phyloP scores from a whole-genome alignment of 495 filamentous ascomycete species.

The Saxophila tyrrhenica region DNA sequence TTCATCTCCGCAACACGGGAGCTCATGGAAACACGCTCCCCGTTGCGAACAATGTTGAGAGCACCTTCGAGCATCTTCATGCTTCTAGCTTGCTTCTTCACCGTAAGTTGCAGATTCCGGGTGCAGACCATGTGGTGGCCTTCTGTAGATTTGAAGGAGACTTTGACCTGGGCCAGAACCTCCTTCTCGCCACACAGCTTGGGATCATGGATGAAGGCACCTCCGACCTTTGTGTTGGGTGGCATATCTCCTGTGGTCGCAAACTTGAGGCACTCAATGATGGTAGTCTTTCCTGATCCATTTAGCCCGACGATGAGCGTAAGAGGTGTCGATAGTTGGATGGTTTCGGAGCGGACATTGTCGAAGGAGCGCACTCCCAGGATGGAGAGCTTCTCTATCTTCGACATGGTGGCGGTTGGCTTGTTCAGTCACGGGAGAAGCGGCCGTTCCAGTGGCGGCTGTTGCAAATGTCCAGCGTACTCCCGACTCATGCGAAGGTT shows the following conservation, averaged over 20 bases:
- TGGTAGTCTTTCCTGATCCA: slow-evolving; percentile 96
- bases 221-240: slow-evolving; percentile 76
- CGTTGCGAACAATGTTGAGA: slow-evolving; percentile 61
- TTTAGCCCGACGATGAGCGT: slow-evolving; percentile 96
- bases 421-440: not conserved
- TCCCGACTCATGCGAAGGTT: too few relatives aligned
- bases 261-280: slow-evolving; percentile 99
- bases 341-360: slow-evolving; percentile 62
- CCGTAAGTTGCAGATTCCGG: slow-evolving; percentile 69
- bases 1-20: slow-evolving; percentile 70
- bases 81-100: slow-evolving; percentile 63
- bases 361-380: slow-evolving; percentile 83
- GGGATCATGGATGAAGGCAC: slow-evolving; percentile 94
- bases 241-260: slow-evolving; percentile 89
- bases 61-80: slow-evolving; percentile 74
- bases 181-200: slow-evolving; percentile 85
- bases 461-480: too few relatives aligned
- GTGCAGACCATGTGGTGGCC: slow-evolving; percentile 69
- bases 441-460: not conserved
- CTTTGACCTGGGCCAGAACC: slow-evolving; percentile 80
- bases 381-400: slow-evolving; percentile 64
- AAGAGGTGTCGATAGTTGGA: slow-evolving; percentile 77
- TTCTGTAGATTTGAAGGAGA: slow-evolving; percentile 67
- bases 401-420: slow-evolving; percentile 36
- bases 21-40: slow-evolving; percentile 68